A percentile compares a stretch with the other conserved stretches of the same genome.
Evolutionary conservation across 192 early-diverging fungal genomes (phyloP).

Genomic region (Podila minutissima): DNA sequence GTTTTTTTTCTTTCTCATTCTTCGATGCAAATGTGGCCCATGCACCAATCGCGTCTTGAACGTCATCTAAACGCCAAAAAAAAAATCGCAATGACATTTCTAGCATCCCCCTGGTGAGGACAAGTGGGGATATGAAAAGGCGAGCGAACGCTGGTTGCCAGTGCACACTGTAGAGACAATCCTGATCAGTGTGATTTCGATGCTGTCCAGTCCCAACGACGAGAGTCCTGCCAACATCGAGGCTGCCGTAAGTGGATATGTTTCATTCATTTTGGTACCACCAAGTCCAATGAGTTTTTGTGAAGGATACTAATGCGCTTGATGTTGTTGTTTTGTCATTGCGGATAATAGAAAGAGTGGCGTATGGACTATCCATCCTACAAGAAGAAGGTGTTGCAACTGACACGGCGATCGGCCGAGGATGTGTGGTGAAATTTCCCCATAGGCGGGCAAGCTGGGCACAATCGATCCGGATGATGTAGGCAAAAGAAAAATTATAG

Average conservation of each 20-base stretch:
- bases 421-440: conserved; percentile 31
- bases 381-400: conserved; percentile 78
- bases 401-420: conserved; percentile 63
- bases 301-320: neutral
- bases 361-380: conserved; percentile 74
- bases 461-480: neutral
- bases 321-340: neutral
- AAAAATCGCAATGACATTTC: neutral
- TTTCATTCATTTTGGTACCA: no score
- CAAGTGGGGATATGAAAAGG: conserved; percentile 89
- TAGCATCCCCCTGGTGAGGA: conserved; percentile 86
- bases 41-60: neutral
- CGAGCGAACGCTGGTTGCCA: conserved; percentile 94
- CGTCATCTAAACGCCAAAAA: neutral
- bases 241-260: conserved; percentile 76
- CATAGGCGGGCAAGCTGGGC: neutral
- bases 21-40: neutral
- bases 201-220: conserved; percentile 93
- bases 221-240: conserved; percentile 96
- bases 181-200: conserved; percentile 87
- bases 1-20: conserved; percentile 6
- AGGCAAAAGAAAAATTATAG: no score
- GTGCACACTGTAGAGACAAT: conserved; percentile 96
- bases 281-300: neutral
- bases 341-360: conserved; percentile 74